Evolutionary conservation across 2,329 filamentous ascomycete genomes (phyloP).

Genomic region (Elsinoe ampelina): DNA sequence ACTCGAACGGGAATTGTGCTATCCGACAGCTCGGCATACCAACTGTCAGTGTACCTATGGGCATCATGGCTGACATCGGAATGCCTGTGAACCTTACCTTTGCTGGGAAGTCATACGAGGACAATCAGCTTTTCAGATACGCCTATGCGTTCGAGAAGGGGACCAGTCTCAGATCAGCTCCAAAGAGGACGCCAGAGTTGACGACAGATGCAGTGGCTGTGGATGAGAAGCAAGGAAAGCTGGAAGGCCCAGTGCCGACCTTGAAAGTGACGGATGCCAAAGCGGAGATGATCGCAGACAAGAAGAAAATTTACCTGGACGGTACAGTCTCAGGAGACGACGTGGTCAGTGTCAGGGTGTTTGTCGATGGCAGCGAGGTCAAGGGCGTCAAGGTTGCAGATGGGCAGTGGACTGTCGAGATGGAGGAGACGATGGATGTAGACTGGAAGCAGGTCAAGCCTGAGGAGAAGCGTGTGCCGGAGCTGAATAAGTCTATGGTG

Average conservation of each 20-base stretch:
- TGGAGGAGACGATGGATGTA: too few species aligned
- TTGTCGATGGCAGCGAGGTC: background rate
- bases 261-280: background rate
- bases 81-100: slow-evolving; percentile 49
- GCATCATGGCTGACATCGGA: slow-evolving; percentile 34
- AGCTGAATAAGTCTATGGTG: too few species aligned
- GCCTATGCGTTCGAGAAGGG: slow-evolving; percentile 23
- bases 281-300: background rate
- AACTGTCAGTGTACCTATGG: slow-evolving; percentile 47
- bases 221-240: background rate
- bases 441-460: too few species aligned
- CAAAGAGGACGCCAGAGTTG: background rate
- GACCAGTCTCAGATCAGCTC: background rate
- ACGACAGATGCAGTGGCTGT: background rate
- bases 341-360: background rate
- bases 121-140: slow-evolving; percentile 28
- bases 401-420: background rate
- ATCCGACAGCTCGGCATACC: slow-evolving; percentile 48
- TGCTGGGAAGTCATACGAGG: slow-evolving; percentile 40
- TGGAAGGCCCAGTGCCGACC: background rate
- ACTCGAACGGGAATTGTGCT: slow-evolving; percentile 45
- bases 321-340: background rate
- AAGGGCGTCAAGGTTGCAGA: background rate
- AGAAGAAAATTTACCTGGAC: background rate
- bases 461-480: too few species aligned